These are phyloP conservation scores for Ottelia alismoides DNA, from an alignment of 106 monocot species.

Conservation along the genomic window DNA sequence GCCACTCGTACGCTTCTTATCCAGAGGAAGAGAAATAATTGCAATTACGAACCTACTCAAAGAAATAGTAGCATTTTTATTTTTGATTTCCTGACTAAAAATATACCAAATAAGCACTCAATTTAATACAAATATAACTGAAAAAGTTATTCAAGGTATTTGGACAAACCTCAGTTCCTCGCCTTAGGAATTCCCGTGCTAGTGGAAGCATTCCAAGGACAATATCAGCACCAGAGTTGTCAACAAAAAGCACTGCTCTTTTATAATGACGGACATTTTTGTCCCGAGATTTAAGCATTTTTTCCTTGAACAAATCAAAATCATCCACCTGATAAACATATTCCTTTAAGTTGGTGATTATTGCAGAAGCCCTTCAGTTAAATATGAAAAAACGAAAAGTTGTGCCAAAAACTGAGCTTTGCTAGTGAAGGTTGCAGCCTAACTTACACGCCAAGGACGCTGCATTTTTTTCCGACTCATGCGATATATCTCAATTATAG, in stretches of 20 bases:
- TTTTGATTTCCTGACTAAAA: too few species aligned
- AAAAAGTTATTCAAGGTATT: too few species aligned
- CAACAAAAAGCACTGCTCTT: slow-evolving; percentile 95
- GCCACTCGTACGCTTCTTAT: too few species aligned
- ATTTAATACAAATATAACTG: too few species aligned
- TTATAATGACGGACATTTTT: slow-evolving; percentile 37
- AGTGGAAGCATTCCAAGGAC: slow-evolving; percentile 99
- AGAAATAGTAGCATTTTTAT: too few species aligned
- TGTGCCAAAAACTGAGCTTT: background rate
- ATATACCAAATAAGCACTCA: too few species aligned
- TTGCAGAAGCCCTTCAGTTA: too few species aligned
- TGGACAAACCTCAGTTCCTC: slow-evolving; percentile 81
- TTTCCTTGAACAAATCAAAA: slow-evolving; percentile 81
- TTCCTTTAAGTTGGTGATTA: too few species aligned
- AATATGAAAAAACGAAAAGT: too few species aligned
- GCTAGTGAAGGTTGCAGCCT: background rate
- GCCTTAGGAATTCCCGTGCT: slow-evolving; percentile 69
- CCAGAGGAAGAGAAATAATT: too few species aligned
- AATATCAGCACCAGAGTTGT: slow-evolving; percentile 97
- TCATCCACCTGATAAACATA: slow-evolving; percentile 99
- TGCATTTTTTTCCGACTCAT: slow-evolving; percentile 99
- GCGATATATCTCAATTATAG: slow-evolving; percentile 96
- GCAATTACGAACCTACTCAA: too few species aligned
- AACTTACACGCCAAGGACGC: slow-evolving; percentile 86
- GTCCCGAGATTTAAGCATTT: slow-evolving; percentile 37